Base-by-base conservation (phyloP, 2,329 filamentous ascomycete genomes). In the Lasiodiplodia theobromae region DNA sequence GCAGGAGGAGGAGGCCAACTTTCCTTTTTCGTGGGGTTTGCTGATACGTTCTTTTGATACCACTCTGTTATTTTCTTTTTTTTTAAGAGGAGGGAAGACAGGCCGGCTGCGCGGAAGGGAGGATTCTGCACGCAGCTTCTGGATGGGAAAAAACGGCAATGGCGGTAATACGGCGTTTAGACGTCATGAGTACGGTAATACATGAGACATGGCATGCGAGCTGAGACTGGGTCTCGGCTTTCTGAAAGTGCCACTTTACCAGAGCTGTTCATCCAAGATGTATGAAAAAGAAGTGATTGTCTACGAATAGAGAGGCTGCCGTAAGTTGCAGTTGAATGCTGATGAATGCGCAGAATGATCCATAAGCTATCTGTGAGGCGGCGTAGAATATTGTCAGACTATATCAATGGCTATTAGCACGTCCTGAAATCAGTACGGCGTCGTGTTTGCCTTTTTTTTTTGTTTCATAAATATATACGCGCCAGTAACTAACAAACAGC, bases 31-130 rank as follows among this genome's bases (percentile, higher is more conserved):
- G 44, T 44, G 7, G 5, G n/a, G 21, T 51, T 51, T 31, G 57
- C 21, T 60, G 57, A 16, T 21, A 58, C 56, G 25, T 63, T 63
- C 58, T 28, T 63, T 63, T 51, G 58, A 63, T 63, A 63, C 58
- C 58, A 51, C 44, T 63, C 37, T 25, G 25, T 49, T 51, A 51
- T 44, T 47, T 47, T 18, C 44, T 47, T 21, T 47, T 47, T 47
- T 49, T 51, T 21, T 28, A 51, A 58, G 54, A 58, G 56, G 14
- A 44, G 25, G 40, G 25, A n/a, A 6, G 57, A 21, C n/a, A 47
- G n/a, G 44, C n/a, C 44, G n/a, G 44, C 44, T 47, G 7, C 10
- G 21, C n/a, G n/a, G 18, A 47, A 21, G n/a, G 40, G 40, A 47
- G 40, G 8, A 21, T n/a, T n/a, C 40, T 10, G 44, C 21, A n/a